Conservation (phyloP, 768 basidiomycete genomes). For the Suillus cothurnatus region DNA sequence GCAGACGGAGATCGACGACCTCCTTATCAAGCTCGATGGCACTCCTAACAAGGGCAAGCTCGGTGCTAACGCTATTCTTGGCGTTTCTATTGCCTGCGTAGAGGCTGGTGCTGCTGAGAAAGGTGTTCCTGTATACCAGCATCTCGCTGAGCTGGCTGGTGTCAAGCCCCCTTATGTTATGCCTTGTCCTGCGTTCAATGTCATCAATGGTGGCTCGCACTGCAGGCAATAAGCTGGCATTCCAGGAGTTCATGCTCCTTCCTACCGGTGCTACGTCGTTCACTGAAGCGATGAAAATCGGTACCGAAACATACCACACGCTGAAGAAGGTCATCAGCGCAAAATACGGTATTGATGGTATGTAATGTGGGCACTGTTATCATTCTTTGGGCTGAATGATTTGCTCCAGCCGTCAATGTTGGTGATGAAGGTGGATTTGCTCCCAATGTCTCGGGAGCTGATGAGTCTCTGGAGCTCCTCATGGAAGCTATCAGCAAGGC, state of each 20-base stretch:
- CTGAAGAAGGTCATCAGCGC: constrained; percentile 99
- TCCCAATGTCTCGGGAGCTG: constrained; percentile 95
- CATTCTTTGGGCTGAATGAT: constrained; percentile 11
- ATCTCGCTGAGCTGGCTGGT: constrained; percentile 95
- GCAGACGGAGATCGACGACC: constrained; percentile 96
- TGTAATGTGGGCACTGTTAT: constrained; percentile 25
- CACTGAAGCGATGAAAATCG: constrained; percentile 98
- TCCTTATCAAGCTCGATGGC: constrained; percentile 97
- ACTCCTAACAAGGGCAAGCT: constrained; percentile 99
- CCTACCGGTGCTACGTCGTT: constrained; percentile 91
- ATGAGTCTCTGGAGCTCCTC: constrained; percentile 95
- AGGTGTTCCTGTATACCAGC: constrained; percentile 92
- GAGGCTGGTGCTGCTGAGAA: constrained; percentile 95
- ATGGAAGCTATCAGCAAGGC: constrained; percentile 97
- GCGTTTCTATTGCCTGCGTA: constrained; percentile 94
- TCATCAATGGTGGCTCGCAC: constrained; percentile 99
- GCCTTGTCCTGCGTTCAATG: constrained; percentile 94
- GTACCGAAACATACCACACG: constrained; percentile 96
- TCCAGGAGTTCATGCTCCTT: constrained; percentile 99
- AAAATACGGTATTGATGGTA: constrained; percentile 99
- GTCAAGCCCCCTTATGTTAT: constrained; percentile 93
- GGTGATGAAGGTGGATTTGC: constrained; percentile 99
- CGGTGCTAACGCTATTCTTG: constrained; percentile 98
- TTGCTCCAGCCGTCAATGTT: constrained; percentile 84
- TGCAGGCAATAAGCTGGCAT: constrained; percentile 99